Percentiles rank a stretch among this genome's conserved stretches.
Conservation (phyloP, 2,329 filamentous ascomycete species). For the Trichoderma brevicompactum region DNA sequence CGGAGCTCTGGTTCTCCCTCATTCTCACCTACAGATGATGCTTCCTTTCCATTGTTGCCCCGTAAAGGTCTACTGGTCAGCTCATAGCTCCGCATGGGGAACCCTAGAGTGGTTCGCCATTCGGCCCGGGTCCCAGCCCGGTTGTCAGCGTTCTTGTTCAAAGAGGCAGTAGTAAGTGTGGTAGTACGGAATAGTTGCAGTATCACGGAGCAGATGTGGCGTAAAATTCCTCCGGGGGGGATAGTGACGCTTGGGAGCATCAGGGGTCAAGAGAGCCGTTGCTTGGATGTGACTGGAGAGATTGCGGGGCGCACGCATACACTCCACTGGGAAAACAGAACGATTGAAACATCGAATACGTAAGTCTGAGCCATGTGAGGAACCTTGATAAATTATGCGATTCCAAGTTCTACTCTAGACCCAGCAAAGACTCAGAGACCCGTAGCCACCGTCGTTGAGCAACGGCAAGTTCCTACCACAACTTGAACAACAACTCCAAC, state of each 20-base stretch:
- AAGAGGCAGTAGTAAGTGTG: background rate
- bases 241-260: background rate
- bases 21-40: background rate
- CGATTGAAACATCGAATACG: too few relatives aligned
- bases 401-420: too few relatives aligned
- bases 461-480: too few relatives aligned
- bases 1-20: background rate
- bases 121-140: constrained; percentile 15
- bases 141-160: background rate
- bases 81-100: background rate
- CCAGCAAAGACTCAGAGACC: too few relatives aligned
- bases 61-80: background rate
- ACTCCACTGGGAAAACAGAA: too few relatives aligned
- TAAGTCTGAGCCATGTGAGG: too few relatives aligned
- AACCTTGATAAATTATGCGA: too few relatives aligned
- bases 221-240: background rate
- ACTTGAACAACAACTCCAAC: too few relatives aligned
- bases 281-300: background rate
- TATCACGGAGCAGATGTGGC: background rate
- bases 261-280: background rate
- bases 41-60: background rate
- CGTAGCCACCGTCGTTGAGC: too few relatives aligned
- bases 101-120: background rate
- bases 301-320: background rate
- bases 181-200: too few relatives aligned